These are phyloP conservation scores for Trichoderma sp. DNA, from an alignment of 2,329 filamentous ascomycete genomes.

Conservation along the genomic window DNA sequence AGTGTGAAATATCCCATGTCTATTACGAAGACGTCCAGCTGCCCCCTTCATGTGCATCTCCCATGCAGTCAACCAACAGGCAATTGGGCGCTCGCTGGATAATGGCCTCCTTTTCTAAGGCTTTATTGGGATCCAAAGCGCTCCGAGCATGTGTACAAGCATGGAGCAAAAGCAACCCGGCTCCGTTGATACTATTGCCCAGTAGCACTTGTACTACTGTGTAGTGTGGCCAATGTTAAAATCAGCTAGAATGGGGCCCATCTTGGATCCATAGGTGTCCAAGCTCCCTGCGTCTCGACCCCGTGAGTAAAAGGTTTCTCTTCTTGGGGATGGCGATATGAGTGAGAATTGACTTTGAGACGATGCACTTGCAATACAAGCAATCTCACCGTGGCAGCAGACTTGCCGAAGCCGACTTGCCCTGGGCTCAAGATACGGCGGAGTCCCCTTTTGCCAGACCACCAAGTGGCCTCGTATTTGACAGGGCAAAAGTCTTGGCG, in stretches of 20 bases:
- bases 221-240: not conserved
- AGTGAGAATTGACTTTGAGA: not conserved
- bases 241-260: not conserved
- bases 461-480: slow-evolving; percentile 22
- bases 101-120: not conserved
- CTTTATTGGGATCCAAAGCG: not conserved
- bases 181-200: not conserved
- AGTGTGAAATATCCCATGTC: not conserved
- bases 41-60: not conserved
- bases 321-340: not conserved
- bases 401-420: not conserved
- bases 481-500: slow-evolving; percentile 8
- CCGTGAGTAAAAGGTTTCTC: not conserved
- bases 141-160: not conserved
- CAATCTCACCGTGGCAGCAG: not conserved
- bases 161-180: not conserved
- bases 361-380: not conserved
- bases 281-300: not conserved
- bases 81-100: not conserved
- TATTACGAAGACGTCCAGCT: not conserved
- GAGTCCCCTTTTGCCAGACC: slow-evolving; percentile 19
- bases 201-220: not conserved
- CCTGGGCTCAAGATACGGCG: not conserved
- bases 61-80: not conserved
- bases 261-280: slow-evolving; percentile 6